Percentiles rank a stretch among this genome's conserved stretches.
phyloP scores from a whole-genome alignment of 176 grass and related monocot species.

The maize (Zea mays) region Zm-B73-REFERENCE-NAM-5.0 NC_050096.1:281582501-281583000 shows the following conservation, averaged over 20 bases:
- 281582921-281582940: background rate
- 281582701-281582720: conserved; percentile 75
- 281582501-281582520: conserved; percentile 1
- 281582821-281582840: no score
- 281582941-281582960: background rate
- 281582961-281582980: background rate
- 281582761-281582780: conserved; percentile 24
- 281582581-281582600: background rate
- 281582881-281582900: background rate
- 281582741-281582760: conserved; percentile 27
- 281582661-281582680: conserved; percentile 82
- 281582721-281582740: conserved; percentile 68
- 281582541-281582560: background rate
- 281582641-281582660: conserved; percentile 1
- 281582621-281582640: conserved; percentile 28
- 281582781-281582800: background rate
- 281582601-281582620: conserved; percentile 19
- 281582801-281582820: no score
- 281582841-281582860: background rate
- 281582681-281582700: conserved; percentile 66
- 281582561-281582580: background rate
- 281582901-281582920: no score
- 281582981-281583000: background rate
- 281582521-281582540: background rate
- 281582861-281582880: background rate